Evolutionary conservation across 1,284 basidiomycete genomes (phyloP), one percentile per base, ranked within the genome.

Genomic region (Puccinia triticina): DNA sequence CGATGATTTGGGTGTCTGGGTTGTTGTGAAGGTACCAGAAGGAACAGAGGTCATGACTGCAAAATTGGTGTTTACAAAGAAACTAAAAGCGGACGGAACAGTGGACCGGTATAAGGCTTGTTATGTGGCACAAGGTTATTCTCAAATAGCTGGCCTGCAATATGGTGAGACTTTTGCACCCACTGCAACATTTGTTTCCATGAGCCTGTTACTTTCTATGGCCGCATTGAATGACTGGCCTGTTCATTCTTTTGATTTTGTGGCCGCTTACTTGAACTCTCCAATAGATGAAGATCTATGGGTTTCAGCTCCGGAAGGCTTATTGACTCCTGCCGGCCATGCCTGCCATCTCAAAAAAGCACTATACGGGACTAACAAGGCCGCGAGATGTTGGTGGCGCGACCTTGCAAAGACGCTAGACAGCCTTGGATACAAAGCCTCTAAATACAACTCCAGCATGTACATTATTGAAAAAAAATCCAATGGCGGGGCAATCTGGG

Each of bases 351-450:
- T 72, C 10, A 72, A 72, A n/a, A 46, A 72, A 48, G 69, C 69
- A 5, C 69, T 72, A 3, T 72, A 72, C 43, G 69, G 69, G 4
- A 72, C 69, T 23, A n/a, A 43, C 4, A 12, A 46, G 46, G 69
- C 69, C 32, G 46, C n/a, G 12, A 43, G 69, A 48, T 72, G 69
- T n/a, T 72, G 69, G 69, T 72, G 69, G 69, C 4, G 12, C n/a
- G 40, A 72, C n/a, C 37, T 72, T 26, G 5, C 55, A 5, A 7
- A 5, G 4, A 57, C 55, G 4, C 55, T 57, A 8, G 26, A 18
- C 4, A 7, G 5, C 8, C 26, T 57, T 23, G 55, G 55, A 7
- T 57, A 57, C 26, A 57, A 23, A 8, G 26, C 8, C 7, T n/a
- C 4, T 5, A 5, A 57, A 57, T 57, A 57, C 26, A 29, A 57